Base-by-base conservation (phyloP, 1,139 yeast species). In the Saccharomycopsis crataegensis region DNA sequence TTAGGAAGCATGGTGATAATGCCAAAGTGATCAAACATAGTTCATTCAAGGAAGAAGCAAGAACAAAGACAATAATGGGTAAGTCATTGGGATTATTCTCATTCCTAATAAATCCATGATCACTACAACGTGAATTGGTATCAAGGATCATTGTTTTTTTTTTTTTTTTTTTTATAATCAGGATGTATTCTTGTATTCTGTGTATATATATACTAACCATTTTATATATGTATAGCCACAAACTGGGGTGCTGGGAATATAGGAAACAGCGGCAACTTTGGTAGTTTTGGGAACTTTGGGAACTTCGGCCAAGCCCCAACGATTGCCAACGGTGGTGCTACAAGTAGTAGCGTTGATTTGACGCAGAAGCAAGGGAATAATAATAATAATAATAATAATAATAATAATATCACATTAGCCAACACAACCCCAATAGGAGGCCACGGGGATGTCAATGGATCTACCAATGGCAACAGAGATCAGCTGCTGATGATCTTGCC, bases 221-320 rank as follows among this genome's bases (percentile, higher is more conserved):
- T 12, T 5, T 12, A n/a, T 37, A n/a, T 37, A n/a, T 22, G 45
- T 42, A 11, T 32, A 52, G 54, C 51, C 8, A 32, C 50, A 31
- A 52, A 52, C 37, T 52, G 55, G 55, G 55, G 55, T 31, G 47
- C 48, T 11, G 49, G 49, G 12, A 52, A 49, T n/a, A 33, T 49
- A 37, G 45, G 48, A 16, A 51, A 42, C 46, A 43, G 37, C 32
- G 54, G 57, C n/a, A 53, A 41, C 38, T 54, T 54, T 49, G 57
- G 57, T 5, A 56, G 42, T 37, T 56, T 56, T 56, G 58, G 58
- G 33, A 56, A 54, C 44, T 56, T 56, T 56, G 58, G 58, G 11
- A 54, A 54, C 43, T 56, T 56, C 46, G 57, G 57, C 33, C 58
- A 56, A 41, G 46, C 58, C 9, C 53, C 50, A 22, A 37, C 46